Conservation (phyloP, 73 alveolate genomes). For the Urostyla sp. region DNA sequence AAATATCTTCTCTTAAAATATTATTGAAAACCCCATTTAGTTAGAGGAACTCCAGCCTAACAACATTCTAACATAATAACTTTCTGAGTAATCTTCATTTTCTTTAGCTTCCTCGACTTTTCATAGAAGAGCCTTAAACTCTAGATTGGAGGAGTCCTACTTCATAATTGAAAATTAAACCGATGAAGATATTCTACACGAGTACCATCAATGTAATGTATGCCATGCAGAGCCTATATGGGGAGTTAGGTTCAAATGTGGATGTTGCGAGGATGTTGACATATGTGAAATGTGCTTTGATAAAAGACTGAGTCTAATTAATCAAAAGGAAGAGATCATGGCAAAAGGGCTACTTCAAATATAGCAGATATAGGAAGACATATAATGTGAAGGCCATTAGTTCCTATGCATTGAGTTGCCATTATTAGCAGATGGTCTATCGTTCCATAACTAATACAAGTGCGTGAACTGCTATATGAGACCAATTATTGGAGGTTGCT, state of each 20-base stretch:
- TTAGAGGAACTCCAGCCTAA: neutral
- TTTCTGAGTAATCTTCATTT: too few species aligned
- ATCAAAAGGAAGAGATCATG: neutral
- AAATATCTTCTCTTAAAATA: too few species aligned
- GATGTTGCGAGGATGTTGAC: conserved; percentile 84
- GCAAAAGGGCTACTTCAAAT: conserved; percentile 64
- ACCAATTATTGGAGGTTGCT: conserved; percentile 91
- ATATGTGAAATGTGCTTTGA: conserved; percentile 83
- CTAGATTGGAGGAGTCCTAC: conserved; percentile 39
- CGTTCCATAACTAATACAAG: conserved; percentile 80
- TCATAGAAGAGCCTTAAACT: conserved; percentile 5
- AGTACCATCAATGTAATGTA: conserved; percentile 83
- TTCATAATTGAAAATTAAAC: conserved; percentile 73
- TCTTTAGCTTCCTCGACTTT: too few species aligned
- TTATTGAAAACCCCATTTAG: too few species aligned
- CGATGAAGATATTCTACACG: conserved; percentile 83
- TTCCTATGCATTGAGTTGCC: conserved; percentile 84
- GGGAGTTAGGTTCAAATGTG: conserved; percentile 89
- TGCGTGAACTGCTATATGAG: conserved; percentile 84
- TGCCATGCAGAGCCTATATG: conserved; percentile 92
- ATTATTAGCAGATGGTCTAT: conserved; percentile 80
- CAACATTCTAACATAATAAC: too few species aligned
- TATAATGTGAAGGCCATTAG: conserved; percentile 66
- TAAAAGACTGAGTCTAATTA: conserved; percentile 10
- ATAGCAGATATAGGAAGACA: neutral